Evolutionary conservation across 495 filamentous ascomycete species (phyloP), one percentile per base, ranked within the genome.

Genomic region (Tirmania nivea): DNA sequence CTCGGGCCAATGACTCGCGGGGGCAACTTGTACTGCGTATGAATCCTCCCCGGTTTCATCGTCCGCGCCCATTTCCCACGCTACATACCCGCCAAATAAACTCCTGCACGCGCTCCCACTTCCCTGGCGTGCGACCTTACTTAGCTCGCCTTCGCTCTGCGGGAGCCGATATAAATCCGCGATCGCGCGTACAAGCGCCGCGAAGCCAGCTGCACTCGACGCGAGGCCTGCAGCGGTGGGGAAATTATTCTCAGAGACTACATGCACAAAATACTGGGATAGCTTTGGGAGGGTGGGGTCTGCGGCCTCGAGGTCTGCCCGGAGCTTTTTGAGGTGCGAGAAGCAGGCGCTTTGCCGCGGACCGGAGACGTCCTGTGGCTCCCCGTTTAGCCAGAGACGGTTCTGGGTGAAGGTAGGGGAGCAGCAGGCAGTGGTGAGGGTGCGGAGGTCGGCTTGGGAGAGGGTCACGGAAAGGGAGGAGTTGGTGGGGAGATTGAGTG

Each of bases 171-270:
- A 97, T 34, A 97, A 75, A 65, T 95, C 73, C 12, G 92, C 90
- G 57, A 97, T 84, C 42, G 86, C 86, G 48, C 89, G 78, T 42
- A 96, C 87, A 0, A 97, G 78, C 12, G 90, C 90, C 14, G 90
- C 90, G 63, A 96, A 96, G 36, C 90, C 90, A 5, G 90, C 90
- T 12, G 90, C 90, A 0, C 83, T 90, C 49, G 78, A 84, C 21
- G 90, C 90, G 17, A 97, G 79, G 14, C 90, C 90, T n/a, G 90
- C 90, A 34, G 90, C 90, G 21, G 90, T 97, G 52, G 90, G 90
- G 77, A 97, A 97, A 73, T 97, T 97, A 75, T 97, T 97, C 68
- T 85, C 80, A 55, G 81, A 86, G 52, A 88, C 86, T 56, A 96
- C 79, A 47, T 79, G 79, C 52, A 97, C 76, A 20, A 82, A 79